Evolutionary conservation across 805 yeast genomes (phyloP).

Genomic region (Tetrapisispora pingtungensis): DNA sequence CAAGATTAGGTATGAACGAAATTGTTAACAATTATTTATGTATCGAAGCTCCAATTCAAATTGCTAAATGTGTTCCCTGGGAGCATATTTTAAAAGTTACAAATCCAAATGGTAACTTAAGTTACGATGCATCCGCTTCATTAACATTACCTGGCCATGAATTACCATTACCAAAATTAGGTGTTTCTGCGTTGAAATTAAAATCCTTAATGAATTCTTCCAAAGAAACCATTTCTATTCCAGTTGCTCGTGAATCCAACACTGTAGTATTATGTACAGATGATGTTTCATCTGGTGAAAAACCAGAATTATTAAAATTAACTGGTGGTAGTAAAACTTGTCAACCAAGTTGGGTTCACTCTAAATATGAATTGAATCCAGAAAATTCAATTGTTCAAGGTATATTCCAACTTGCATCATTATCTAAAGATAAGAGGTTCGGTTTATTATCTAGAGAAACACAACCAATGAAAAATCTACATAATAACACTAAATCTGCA

Average conservation of each 20-base stretch:
- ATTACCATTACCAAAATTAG: slow-evolving; percentile 64
- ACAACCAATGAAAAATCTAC: slow-evolving; percentile 38
- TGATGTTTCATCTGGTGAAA: slow-evolving; percentile 32
- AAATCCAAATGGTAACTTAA: slow-evolving; percentile 57
- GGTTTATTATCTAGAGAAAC: slow-evolving; percentile 59
- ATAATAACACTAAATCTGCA: background rate
- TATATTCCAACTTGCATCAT: slow-evolving; percentile 44
- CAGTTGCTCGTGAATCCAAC: slow-evolving; percentile 68
- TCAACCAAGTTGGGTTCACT: slow-evolving; percentile 82
- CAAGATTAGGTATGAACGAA: slow-evolving; percentile 72
- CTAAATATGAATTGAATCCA: slow-evolving; percentile 53
- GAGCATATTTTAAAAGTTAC: slow-evolving; percentile 50
- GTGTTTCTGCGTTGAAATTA: slow-evolving; percentile 58
- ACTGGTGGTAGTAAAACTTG: slow-evolving; percentile 67
- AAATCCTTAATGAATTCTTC: slow-evolving; percentile 46
- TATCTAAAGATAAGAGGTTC: slow-evolving; percentile 57
- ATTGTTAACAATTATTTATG: slow-evolving; percentile 70
- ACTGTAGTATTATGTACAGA: slow-evolving; percentile 56
- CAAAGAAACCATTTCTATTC: slow-evolving; percentile 38
- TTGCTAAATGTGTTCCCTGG: slow-evolving; percentile 66
- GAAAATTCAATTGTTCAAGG: slow-evolving; percentile 34
- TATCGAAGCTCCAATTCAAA: slow-evolving; percentile 60
- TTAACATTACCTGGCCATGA: slow-evolving; percentile 58
- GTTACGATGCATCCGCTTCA: slow-evolving; percentile 53
- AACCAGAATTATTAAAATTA: slow-evolving; percentile 58